Conservation (phyloP, 2,329 filamentous ascomycete species). For the Fusarium veterinarium region DNA sequence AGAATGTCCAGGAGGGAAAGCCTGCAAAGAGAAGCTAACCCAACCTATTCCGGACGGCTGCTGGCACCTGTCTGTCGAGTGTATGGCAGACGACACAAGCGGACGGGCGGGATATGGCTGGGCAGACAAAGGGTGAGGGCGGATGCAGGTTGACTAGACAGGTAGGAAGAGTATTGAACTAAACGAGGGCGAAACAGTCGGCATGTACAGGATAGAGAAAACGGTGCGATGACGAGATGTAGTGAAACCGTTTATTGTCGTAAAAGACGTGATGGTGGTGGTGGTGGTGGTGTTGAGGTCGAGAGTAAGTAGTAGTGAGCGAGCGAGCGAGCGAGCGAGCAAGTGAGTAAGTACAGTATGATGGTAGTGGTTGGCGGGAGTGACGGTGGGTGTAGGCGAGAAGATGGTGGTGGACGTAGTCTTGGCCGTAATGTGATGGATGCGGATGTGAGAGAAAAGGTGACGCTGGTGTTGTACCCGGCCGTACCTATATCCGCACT, state of each 20-base stretch:
- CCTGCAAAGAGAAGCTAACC: slow-evolving; percentile 38
- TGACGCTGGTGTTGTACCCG: slow-evolving; percentile 42
- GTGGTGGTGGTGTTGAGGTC: slow-evolving; percentile 37
- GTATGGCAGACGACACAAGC: slow-evolving; percentile 40
- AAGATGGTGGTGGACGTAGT: slow-evolving; percentile 39
- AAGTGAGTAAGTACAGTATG: slow-evolving; percentile 23
- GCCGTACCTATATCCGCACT: slow-evolving; percentile 46
- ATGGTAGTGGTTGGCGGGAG: slow-evolving; percentile 38
- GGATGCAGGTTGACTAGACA: slow-evolving; percentile 11
- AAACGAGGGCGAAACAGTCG: slow-evolving; percentile 7
- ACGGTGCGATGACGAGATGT: slow-evolving; percentile 22
- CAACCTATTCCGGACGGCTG: slow-evolving; percentile 47
- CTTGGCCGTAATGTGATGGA: slow-evolving; percentile 9
- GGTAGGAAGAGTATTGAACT: slow-evolving; percentile 3
- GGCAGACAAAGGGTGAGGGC: slow-evolving; percentile 29
- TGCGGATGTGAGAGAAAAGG: slow-evolving; percentile 23
- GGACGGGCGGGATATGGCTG: slow-evolving; percentile 41
- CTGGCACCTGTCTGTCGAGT: slow-evolving; percentile 39
- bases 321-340: slow-evolving; percentile 1
- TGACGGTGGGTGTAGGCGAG: slow-evolving; percentile 40
- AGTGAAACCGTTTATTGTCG: slow-evolving; percentile 27
- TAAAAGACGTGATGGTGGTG: slow-evolving; percentile 33
- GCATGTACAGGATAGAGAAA: slow-evolving; percentile 7
- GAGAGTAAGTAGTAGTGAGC: slow-evolving; percentile 20
- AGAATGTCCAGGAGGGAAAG: slow-evolving; percentile 28